phyloP scores from a whole-genome alignment of 129 eudicot species.

The Erigeron canadensis region DNA sequence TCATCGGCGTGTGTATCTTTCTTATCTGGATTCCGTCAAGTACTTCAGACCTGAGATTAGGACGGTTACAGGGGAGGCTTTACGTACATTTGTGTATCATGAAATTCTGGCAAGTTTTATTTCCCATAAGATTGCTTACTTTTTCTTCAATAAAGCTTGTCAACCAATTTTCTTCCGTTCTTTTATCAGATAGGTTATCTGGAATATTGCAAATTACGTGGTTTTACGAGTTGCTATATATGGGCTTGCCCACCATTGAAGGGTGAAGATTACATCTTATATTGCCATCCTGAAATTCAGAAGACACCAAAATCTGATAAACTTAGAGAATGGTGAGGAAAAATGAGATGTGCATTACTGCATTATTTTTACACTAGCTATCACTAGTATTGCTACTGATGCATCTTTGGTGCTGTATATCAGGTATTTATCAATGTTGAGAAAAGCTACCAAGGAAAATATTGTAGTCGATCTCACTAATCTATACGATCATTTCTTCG shows the following conservation, averaged over 20 bases:
- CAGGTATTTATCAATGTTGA: constrained; percentile 94
- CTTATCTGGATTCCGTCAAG: constrained; percentile 95
- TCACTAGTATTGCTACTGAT: constrained; percentile 7
- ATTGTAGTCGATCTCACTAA: constrained; percentile 83
- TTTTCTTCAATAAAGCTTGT: not conserved
- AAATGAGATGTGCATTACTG: constrained; percentile 20
- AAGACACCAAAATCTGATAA: constrained; percentile 99
- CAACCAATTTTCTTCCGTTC: constrained; percentile 15
- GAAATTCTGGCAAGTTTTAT: constrained; percentile 73
- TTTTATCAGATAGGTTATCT: constrained; percentile 84
- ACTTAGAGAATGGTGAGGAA: constrained; percentile 87
- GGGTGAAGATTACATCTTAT: constrained; percentile 97
- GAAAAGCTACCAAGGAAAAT: constrained; percentile 79
- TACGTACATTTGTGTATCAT: constrained; percentile 97
- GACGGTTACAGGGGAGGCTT: constrained; percentile 96
- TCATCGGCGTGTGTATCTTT: constrained; percentile 95
- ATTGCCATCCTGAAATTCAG: constrained; percentile 99
- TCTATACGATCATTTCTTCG: constrained; percentile 84
- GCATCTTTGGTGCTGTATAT: constrained; percentile 20
- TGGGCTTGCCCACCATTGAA: constrained; percentile 99
- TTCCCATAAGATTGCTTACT: constrained; percentile 10
- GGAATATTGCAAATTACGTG: constrained; percentile 86
- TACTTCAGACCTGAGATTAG: constrained; percentile 92
- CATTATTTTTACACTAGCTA: not conserved
- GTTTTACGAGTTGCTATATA: constrained; percentile 96